A percentile compares a stretch with the other conserved stretches of the same genome.
phyloP scores from a whole-genome alignment of 192 early-diverging fungal species.

The Cladochytrium replicatum region DNA sequence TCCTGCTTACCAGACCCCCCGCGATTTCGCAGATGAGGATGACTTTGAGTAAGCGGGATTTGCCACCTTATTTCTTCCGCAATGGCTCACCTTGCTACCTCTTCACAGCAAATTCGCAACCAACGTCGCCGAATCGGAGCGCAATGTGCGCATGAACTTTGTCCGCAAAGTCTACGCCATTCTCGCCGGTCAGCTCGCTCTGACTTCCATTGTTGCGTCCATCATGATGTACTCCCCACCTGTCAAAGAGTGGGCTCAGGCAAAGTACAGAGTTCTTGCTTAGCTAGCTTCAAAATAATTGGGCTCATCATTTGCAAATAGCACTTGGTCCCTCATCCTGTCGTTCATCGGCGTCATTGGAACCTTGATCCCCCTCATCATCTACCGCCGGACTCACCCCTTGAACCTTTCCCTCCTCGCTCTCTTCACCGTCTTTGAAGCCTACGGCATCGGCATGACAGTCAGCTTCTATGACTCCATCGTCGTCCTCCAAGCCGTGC shows the following conservation, averaged over 20 bases:
- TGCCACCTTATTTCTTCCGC: too few relatives aligned
- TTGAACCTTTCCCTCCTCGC: constrained; percentile 51
- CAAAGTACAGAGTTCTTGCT: too few relatives aligned
- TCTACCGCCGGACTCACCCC: constrained; percentile 51
- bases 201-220: neutral
- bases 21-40: too few relatives aligned
- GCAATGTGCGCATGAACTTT: constrained; percentile 3
- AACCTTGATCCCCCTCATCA: constrained; percentile 36
- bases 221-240: neutral
- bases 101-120: too few relatives aligned
- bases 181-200: neutral
- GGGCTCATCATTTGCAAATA: constrained; percentile 30
- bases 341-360: constrained; percentile 41
- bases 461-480: constrained; percentile 55
- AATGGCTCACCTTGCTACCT: too few relatives aligned
- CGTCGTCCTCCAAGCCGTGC: constrained; percentile 64
- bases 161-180: constrained; percentile 13
- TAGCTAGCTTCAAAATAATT: too few relatives aligned
- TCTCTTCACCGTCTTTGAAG: constrained; percentile 51
- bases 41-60: too few relatives aligned
- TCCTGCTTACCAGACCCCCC: too few relatives aligned
- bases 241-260: constrained; percentile 6
- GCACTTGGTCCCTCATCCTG: constrained; percentile 47
- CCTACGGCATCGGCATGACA: constrained; percentile 39
- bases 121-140: too few relatives aligned